phyloP scores from a whole-genome alignment of 2,329 filamentous ascomycete genomes.

The Stachybotrys chlorohalonatus region DNA sequence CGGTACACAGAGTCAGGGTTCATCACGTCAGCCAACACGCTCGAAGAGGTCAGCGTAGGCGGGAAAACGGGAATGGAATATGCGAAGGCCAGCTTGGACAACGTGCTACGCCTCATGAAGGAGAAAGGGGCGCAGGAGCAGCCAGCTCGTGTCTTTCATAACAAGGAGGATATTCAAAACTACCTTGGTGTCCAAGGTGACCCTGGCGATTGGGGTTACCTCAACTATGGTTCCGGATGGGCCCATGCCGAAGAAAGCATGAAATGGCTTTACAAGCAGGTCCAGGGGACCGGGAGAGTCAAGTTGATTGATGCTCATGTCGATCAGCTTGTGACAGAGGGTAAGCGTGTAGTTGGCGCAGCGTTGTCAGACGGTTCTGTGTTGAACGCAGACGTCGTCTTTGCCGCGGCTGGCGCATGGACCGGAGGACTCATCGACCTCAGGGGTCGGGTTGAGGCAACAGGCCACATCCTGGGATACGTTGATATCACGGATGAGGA shows the following conservation, averaged over 20 bases:
- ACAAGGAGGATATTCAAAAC: slow-evolving; percentile 31
- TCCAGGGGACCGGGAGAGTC: slow-evolving; percentile 46
- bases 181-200: slow-evolving; percentile 38
- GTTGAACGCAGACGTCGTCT: slow-evolving; percentile 56
- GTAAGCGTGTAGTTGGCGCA: slow-evolving; percentile 44
- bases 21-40: slow-evolving; percentile 49
- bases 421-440: slow-evolving; percentile 70
- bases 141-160: slow-evolving; percentile 36
- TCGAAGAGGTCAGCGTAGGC: slow-evolving; percentile 15
- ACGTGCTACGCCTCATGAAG: slow-evolving; percentile 42
- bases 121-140: slow-evolving; percentile 26
- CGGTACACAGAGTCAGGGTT: slow-evolving; percentile 66
- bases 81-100: slow-evolving; percentile 49
- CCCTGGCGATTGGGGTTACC: slow-evolving; percentile 59
- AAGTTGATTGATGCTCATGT: slow-evolving; percentile 44
- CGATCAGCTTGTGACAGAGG: slow-evolving; percentile 28
- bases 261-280: slow-evolving; percentile 49
- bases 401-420: slow-evolving; percentile 86
- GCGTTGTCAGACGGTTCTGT: slow-evolving; percentile 23
- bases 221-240: slow-evolving; percentile 71
- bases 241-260: slow-evolving; percentile 67
- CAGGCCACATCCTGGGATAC: slow-evolving; percentile 75
- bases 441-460: slow-evolving; percentile 65
- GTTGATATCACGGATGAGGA: slow-evolving; percentile 65
- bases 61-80: slow-evolving; percentile 46